Percentiles rank a stretch among this genome's conserved stretches.
phyloP scores from a whole-genome alignment of 1,139 yeast genomes.

The Debaryomycetaceae sp. region DNA sequence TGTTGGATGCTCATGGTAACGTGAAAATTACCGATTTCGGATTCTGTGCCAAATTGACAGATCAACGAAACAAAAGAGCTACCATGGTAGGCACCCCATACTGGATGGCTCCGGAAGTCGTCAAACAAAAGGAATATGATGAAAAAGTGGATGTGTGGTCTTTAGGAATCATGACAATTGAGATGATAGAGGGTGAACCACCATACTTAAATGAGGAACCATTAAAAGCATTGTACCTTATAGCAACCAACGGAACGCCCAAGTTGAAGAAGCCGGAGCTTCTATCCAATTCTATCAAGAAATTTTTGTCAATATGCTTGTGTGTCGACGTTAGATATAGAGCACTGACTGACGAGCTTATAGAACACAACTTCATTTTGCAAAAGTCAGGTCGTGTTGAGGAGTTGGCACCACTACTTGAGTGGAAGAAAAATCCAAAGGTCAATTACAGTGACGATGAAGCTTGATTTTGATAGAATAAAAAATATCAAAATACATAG shows the following conservation, averaged over 20 bases:
- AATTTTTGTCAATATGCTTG: constrained; percentile 84
- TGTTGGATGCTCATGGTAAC: constrained; percentile 79
- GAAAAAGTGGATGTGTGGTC: constrained; percentile 99
- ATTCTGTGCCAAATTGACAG: constrained; percentile 94
- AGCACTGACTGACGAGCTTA: constrained; percentile 84
- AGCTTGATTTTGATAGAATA: not conserved
- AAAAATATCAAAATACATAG: too few species aligned
- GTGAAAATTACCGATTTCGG: constrained; percentile 98
- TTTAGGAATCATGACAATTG: constrained; percentile 95
- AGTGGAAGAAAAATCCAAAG: constrained; percentile 44
- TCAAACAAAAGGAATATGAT: constrained; percentile 92
- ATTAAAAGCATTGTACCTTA: constrained; percentile 54
- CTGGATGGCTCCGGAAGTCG: constrained; percentile 99
- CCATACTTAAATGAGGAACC: constrained; percentile 97
- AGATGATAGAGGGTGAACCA: constrained; percentile 98
- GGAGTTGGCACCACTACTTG: constrained; percentile 66
- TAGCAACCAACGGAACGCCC: constrained; percentile 96
- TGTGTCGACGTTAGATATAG: constrained; percentile 94
- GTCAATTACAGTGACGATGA: constrained; percentile 1
- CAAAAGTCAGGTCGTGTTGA: constrained; percentile 65
- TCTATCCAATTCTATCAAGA: constrained; percentile 74
- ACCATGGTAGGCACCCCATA: constrained; percentile 99
- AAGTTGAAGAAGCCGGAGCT: constrained; percentile 84
- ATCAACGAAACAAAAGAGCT: constrained; percentile 88
- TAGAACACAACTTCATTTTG: constrained; percentile 75